These are phyloP conservation scores for Suillus spraguei DNA, from an alignment of 768 basidiomycete genomes.

Conservation along the genomic window DNA sequence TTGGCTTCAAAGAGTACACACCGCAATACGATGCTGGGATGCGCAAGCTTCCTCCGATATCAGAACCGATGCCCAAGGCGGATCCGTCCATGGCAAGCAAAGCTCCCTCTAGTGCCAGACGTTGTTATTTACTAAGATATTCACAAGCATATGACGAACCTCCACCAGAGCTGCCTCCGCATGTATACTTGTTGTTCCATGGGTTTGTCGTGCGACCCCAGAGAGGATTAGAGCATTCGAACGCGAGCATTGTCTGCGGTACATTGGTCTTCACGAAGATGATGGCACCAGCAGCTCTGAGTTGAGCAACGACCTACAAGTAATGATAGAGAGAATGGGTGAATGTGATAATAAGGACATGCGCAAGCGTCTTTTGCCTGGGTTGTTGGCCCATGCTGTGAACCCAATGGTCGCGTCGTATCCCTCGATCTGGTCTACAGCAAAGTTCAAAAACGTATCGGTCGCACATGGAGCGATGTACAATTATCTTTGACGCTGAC, in stretches of 20 bases:
- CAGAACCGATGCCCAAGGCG: constrained; percentile 79
- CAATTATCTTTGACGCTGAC: constrained; percentile 80
- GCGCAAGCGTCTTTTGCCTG: constrained; percentile 67
- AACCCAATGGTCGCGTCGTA: constrained; percentile 74
- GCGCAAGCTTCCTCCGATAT: constrained; percentile 81
- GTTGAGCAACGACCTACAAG: constrained; percentile 53
- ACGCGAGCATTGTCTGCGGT: constrained; percentile 85
- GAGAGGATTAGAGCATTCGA: constrained; percentile 74
- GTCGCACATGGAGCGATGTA: constrained; percentile 30
- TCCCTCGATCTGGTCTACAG: constrained; percentile 60
- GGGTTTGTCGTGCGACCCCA: constrained; percentile 62
- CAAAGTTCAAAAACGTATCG: constrained; percentile 8
- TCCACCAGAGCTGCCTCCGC: constrained; percentile 84
- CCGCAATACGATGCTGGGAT: constrained; percentile 84
- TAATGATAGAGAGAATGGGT: constrained; percentile 7
- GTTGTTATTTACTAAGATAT: constrained; percentile 1
- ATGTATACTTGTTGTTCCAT: constrained; percentile 55
- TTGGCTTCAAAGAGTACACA: constrained; percentile 77
- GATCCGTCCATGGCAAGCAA: constrained; percentile 78
- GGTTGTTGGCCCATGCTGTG: constrained; percentile 68
- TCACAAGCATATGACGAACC: constrained; percentile 20
- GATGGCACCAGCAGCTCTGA: constrained; percentile 75
- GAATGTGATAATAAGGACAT: constrained; percentile 22
- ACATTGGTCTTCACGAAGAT: constrained; percentile 91
- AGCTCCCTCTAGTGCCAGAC: constrained; percentile 58